phyloP scores from a whole-genome alignment of 345 rosid species.

The Melaleuca quinquenervia region DNA sequence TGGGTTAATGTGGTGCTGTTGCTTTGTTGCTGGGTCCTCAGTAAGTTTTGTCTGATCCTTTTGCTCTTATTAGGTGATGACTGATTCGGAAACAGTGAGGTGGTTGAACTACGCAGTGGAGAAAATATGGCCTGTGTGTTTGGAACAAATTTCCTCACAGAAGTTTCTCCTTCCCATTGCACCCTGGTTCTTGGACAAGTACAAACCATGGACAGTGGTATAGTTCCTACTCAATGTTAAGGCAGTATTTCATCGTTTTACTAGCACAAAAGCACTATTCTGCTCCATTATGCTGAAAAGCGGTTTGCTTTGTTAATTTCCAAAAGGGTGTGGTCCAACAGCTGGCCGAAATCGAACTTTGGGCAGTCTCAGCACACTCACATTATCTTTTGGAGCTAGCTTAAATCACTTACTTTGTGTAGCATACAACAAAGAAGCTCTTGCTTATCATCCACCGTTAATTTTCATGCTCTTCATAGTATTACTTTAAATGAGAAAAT shows the following conservation, averaged over 20 bases:
- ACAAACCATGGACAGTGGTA: slow-evolving; percentile 97
- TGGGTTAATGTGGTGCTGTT: background rate
- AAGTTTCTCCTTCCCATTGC: slow-evolving; percentile 83
- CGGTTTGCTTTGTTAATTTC: background rate
- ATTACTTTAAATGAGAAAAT: background rate
- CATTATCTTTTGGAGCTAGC: background rate
- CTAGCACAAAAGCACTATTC: background rate
- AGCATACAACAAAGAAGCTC: background rate
- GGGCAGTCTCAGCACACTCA: background rate
- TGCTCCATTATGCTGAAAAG: background rate
- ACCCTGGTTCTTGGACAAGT: slow-evolving; percentile 96
- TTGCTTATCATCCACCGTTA: background rate
- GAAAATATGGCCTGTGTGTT: slow-evolving; percentile 88
- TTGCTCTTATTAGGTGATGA: slow-evolving; percentile 40
- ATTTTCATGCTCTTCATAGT: background rate
- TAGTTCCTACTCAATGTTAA: background rate
- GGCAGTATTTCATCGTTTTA: background rate
- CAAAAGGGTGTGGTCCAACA: background rate
- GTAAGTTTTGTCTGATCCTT: background rate
- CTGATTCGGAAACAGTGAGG: slow-evolving; percentile 81
- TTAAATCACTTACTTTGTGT: background rate
- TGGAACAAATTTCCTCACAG: slow-evolving; percentile 88
- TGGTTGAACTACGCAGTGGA: slow-evolving; percentile 88
- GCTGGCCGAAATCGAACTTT: background rate
- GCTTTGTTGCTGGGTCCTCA: background rate